A percentile compares a stretch with the other conserved stretches of the same genome.
Conservation (phyloP, 768 basidiomycete species). For the Leucosporidium creatinivorum region DNA sequence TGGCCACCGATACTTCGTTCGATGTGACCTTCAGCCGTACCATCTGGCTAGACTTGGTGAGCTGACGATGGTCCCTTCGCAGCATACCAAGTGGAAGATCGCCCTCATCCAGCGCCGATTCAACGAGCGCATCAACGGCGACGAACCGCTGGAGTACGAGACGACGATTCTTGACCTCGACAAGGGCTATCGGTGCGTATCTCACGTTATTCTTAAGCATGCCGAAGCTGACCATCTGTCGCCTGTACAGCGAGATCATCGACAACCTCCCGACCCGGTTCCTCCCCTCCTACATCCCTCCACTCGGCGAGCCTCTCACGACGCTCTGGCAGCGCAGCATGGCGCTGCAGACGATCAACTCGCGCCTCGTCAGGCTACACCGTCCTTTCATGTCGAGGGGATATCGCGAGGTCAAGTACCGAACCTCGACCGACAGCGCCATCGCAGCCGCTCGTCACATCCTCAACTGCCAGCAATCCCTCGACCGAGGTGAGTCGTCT, state of each 20-base stretch:
- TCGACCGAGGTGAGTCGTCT: conserved; percentile 4
- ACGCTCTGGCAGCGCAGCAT: conserved; percentile 6
- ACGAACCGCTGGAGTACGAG: conserved; percentile 1
- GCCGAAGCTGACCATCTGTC: no score
- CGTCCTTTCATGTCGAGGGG: conserved; percentile 16
- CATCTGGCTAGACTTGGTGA: background rate
- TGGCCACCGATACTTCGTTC: conserved; percentile 4
- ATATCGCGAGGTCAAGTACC: background rate
- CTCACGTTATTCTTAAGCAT: no score
- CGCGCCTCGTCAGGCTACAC: conserved; percentile 13
- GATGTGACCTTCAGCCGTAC: background rate
- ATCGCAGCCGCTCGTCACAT: conserved; percentile 1
- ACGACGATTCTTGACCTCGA: conserved; percentile 3
- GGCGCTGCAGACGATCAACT: conserved; percentile 3
- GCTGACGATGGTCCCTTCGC: background rate
- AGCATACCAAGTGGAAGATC: conserved; percentile 6
- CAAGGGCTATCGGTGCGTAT: conserved; percentile 1
- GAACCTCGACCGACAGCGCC: conserved; percentile 2
- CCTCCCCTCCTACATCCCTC: conserved; percentile 1
- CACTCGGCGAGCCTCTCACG: conserved; percentile 11
- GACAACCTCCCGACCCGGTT: conserved; percentile 1
- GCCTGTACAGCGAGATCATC: background rate
- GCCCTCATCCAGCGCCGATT: conserved; percentile 8
- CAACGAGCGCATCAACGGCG: conserved; percentile 5
- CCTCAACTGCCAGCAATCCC: background rate